These are phyloP conservation scores for Phytophthora capsici DNA, from an alignment of 352 stramenopile species.

Conservation along the genomic window DNA sequence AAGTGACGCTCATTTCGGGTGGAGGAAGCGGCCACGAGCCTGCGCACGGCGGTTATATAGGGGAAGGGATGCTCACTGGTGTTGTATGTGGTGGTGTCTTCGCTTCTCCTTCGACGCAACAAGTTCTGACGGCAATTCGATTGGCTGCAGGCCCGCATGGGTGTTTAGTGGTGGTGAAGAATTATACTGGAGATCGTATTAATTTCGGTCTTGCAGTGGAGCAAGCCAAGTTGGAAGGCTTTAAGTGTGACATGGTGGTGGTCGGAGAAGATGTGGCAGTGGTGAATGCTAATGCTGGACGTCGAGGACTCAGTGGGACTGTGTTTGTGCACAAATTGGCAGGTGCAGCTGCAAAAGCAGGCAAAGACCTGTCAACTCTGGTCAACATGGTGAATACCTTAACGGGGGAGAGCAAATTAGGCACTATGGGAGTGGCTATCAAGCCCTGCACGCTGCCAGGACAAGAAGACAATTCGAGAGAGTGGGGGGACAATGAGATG, in stretches of 20 bases:
- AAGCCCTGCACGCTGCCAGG: slow-evolving; percentile 95
- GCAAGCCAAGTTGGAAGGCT: slow-evolving; percentile 92
- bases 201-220: slow-evolving; percentile 99
- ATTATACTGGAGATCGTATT: slow-evolving; percentile 98
- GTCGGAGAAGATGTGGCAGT: slow-evolving; percentile 94
- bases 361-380: slow-evolving; percentile 78
- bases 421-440: slow-evolving; percentile 96
- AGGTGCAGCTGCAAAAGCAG: slow-evolving; percentile 87
- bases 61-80: slow-evolving; percentile 95
- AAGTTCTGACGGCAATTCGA: slow-evolving; percentile 96
- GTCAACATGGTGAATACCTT: slow-evolving; percentile 72
- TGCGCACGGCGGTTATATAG: slow-evolving; percentile 96
- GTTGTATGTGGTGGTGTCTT: slow-evolving; percentile 98
- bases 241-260: slow-evolving; percentile 94
- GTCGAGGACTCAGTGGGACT: slow-evolving; percentile 96
- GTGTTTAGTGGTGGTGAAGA: slow-evolving; percentile 98
- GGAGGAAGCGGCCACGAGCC: slow-evolving; percentile 94
- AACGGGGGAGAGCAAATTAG: slow-evolving; percentile 70
- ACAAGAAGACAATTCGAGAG: slow-evolving; percentile 64
- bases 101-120: slow-evolving; percentile 93
- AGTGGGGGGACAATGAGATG: slow-evolving; percentile 71
- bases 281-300: slow-evolving; percentile 95
- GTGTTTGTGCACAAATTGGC: slow-evolving; percentile 98
- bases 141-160: slow-evolving; percentile 79
- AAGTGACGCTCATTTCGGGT: slow-evolving; percentile 83